Evolutionary conservation across 345 rosid species (phyloP).

Genomic region (Reutealis trisperma): DNA sequence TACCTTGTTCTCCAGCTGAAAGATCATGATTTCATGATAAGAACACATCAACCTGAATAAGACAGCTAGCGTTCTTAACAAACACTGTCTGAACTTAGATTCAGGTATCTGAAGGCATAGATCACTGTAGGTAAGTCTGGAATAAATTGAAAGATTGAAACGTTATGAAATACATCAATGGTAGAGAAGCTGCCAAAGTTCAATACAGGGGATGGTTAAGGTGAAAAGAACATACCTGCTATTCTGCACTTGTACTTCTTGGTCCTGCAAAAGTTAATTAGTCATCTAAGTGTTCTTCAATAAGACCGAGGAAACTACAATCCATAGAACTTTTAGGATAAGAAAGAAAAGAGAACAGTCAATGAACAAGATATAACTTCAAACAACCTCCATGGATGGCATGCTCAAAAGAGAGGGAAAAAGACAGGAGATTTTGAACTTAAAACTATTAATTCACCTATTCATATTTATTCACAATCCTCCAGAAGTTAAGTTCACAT

Average conservation of each 20-base stretch:
- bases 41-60: slow-evolving; percentile 86
- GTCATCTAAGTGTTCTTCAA: neutral
- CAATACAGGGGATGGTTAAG: slow-evolving; percentile 17
- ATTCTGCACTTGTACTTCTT: slow-evolving; percentile 53
- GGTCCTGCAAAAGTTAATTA: slow-evolving; percentile 63
- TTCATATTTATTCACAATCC: neutral
- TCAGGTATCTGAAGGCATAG: slow-evolving; percentile 93
- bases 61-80: slow-evolving; percentile 81
- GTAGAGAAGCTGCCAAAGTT: neutral
- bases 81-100: slow-evolving; percentile 88
- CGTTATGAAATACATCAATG: slow-evolving; percentile 24
- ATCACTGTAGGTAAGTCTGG: slow-evolving; percentile 98
- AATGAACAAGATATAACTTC: neutral
- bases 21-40: slow-evolving; percentile 86
- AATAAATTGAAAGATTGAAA: slow-evolving; percentile 28
- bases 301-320: neutral
- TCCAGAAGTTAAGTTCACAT: neutral
- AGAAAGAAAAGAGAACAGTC: slow-evolving; percentile 4
- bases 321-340: slow-evolving; percentile 3
- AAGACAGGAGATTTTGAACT: neutral
- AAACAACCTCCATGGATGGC: neutral
- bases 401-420: neutral
- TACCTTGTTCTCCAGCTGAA: slow-evolving; percentile 66
- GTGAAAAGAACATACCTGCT: slow-evolving; percentile 58
- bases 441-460: neutral